These are phyloP conservation scores for Xylaria bambusicola DNA, from an alignment of 495 filamentous ascomycete genomes.

Conservation along the genomic window DNA sequence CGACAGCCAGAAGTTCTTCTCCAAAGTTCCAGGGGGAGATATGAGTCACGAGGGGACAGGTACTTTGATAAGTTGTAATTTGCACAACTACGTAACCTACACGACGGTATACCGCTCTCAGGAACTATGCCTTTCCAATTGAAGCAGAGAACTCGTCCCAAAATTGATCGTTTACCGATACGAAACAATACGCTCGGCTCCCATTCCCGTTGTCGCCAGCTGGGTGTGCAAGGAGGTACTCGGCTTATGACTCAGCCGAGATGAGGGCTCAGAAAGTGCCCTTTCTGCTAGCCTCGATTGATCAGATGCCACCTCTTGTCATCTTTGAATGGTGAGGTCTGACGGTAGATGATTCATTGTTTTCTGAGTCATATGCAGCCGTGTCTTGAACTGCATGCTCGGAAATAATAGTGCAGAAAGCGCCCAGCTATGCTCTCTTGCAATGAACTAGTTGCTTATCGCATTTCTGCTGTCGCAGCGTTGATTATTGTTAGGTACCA, in stretches of 20 bases:
- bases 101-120: too few species aligned
- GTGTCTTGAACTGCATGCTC: background rate
- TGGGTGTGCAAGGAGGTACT: too few species aligned
- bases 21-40: background rate
- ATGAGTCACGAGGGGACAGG: constrained; percentile 5
- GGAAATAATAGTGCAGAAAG: background rate
- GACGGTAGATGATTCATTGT: constrained; percentile 1
- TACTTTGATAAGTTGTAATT: too few species aligned
- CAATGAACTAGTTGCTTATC: too few species aligned
- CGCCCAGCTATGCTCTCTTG: too few species aligned
- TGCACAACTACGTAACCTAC: too few species aligned
- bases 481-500: background rate
- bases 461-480: background rate
- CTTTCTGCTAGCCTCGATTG: background rate
- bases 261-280: background rate
- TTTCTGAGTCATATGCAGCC: constrained; percentile 8
- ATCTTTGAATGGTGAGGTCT: background rate
- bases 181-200: too few species aligned
- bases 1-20: background rate
- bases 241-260: constrained; percentile 4
- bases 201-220: too few species aligned
- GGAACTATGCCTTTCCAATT: too few species aligned
- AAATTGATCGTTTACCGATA: too few species aligned
- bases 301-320: too few species aligned
- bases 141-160: too few species aligned